Evolutionary conservation across 257 asterid species (phyloP).

Genomic region (Nicotiana tomentosiformis): DNA sequence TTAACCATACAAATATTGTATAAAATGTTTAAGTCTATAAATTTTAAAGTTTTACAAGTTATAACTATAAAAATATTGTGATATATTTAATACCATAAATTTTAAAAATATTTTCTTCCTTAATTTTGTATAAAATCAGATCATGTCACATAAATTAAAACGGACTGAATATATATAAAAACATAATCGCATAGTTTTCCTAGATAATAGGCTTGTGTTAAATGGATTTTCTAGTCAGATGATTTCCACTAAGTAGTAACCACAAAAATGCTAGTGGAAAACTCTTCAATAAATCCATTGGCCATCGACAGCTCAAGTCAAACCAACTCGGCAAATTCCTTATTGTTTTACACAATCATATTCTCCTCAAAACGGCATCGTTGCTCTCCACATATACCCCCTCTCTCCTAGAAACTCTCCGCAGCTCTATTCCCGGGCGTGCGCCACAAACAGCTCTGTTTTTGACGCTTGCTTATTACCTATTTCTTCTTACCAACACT

Average conservation of each 20-base stretch:
- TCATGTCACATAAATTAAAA: no score
- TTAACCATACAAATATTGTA: no score
- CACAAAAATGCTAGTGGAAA: not conserved
- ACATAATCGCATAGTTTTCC: not conserved
- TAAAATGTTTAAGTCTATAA: no score
- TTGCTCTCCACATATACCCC: not conserved
- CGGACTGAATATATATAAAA: no score
- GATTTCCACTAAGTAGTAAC: not conserved
- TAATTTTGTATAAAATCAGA: no score
- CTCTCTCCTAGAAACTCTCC: not conserved
- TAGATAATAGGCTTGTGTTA: not conserved
- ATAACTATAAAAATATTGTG: no score
- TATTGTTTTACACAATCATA: not conserved
- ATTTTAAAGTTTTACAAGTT: no score
- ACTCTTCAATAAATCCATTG: not conserved
- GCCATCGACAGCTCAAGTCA: not conserved
- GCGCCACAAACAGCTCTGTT: not conserved
- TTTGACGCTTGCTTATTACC: not conserved
- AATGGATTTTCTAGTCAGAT: not conserved
- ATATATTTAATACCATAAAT: no score
- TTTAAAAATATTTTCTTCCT: no score
- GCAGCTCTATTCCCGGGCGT: not conserved
- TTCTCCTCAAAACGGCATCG: not conserved
- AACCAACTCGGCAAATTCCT: not conserved
- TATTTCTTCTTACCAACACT: not conserved